Evolutionary conservation across 441 rosid genomes (phyloP).

Genomic region (Gossypium lobatum): DNA sequence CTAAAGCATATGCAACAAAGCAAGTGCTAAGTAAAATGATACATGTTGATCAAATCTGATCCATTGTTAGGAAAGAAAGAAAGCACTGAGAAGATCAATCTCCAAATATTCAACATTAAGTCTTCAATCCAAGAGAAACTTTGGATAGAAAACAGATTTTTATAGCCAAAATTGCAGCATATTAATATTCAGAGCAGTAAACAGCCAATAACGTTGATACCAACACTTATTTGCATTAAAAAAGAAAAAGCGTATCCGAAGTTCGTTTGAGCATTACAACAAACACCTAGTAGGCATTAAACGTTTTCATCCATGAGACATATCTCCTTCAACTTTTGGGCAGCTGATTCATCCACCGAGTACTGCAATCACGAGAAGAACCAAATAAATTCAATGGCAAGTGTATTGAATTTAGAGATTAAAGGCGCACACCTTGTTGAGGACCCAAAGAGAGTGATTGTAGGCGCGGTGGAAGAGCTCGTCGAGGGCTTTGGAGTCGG

Average conservation of each 20-base stretch:
- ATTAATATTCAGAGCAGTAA: background rate
- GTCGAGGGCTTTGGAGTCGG: slow-evolving; percentile 45
- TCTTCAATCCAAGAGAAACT: background rate
- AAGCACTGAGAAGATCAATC: background rate
- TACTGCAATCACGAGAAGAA: slow-evolving; percentile 36
- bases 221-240: background rate
- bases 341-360: slow-evolving; percentile 70
- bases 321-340: slow-evolving; percentile 44
- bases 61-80: too few species aligned
- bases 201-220: background rate
- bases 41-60: too few species aligned
- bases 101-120: background rate
- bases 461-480: slow-evolving; percentile 80
- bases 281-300: slow-evolving; percentile 31
- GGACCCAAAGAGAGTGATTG: slow-evolving; percentile 85
- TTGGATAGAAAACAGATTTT: background rate
- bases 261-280: slow-evolving; percentile 29
- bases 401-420: background rate
- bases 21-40: background rate
- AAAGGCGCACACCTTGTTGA: slow-evolving; percentile 52
- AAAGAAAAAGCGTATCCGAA: slow-evolving; percentile 4
- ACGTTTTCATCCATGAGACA: slow-evolving; percentile 27
- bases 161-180: background rate
- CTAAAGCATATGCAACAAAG: background rate
- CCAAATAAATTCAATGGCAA: background rate